Evolutionary conservation across 306 rosid species (phyloP).

Genomic region (Alnus rubra): DNA sequence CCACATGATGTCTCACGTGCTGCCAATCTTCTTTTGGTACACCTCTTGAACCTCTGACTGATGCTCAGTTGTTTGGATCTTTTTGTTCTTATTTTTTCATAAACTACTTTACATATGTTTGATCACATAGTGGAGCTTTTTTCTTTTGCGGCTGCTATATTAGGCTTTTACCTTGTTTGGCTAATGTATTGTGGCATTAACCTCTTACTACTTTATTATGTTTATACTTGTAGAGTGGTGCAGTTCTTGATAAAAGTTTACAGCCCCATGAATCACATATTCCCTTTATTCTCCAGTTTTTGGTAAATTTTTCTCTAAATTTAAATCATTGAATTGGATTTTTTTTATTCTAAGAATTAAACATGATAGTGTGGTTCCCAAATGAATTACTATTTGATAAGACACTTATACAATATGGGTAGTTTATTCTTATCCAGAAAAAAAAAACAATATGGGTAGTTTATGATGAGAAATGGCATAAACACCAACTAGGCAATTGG

Average conservation of each 20-base stretch:
- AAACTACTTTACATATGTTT: not conserved
- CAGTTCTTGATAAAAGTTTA: slow-evolving; percentile 63
- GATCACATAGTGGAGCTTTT: not conserved
- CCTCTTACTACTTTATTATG: too few species aligned
- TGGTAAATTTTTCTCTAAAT: slow-evolving; percentile 36
- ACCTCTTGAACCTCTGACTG: slow-evolving; percentile 23
- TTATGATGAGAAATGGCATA: not conserved
- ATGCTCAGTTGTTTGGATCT: slow-evolving; percentile 10
- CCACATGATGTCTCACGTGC: slow-evolving; percentile 93
- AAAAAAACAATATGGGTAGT: not conserved
- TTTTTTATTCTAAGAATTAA: slow-evolving; percentile 14
- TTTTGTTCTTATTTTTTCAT: not conserved
- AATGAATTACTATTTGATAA: not conserved
- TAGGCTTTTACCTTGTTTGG: not conserved
- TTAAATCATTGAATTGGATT: slow-evolving; percentile 16
- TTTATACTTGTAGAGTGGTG: not conserved
- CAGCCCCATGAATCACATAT: slow-evolving; percentile 97
- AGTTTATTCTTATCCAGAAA: not conserved
- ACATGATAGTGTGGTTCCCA: slow-evolving; percentile 21
- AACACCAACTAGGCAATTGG: not conserved
- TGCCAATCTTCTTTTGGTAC: slow-evolving; percentile 86
- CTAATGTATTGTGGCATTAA: not conserved
- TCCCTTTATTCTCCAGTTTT: slow-evolving; percentile 66
- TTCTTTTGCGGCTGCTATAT: not conserved
- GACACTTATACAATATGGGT: not conserved